Evolutionary conservation across 805 yeast species (phyloP), one percentile per base, ranked within the genome.

Genomic region (Suhomyces xylopsoci): DNA sequence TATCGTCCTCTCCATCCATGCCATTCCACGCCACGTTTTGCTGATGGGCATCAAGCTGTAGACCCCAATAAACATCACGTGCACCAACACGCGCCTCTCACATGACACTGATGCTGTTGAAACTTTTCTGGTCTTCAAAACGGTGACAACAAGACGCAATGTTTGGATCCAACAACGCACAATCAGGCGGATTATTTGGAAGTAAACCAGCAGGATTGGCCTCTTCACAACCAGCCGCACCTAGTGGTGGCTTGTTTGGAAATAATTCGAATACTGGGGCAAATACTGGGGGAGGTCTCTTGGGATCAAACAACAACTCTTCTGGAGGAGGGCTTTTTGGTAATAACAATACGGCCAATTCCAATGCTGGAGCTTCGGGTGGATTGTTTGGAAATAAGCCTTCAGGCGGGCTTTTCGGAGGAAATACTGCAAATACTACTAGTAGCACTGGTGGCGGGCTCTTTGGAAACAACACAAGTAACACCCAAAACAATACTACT

Each of bases 251-350:
- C 15, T 55, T 66, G n/a, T 67, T 74, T 55, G 77, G 56, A 22
- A 57, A 53, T 49, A 60, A 52, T 34, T 14, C 49, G 41, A 47
- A 45, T 50, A 45, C 49, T 34, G 22, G 22, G 22, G 36, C 36
- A n/a, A 32, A n/a, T 32, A 32, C 14, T 10, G 32, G 53, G 2
- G 59, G 59, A 7, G 4, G 22, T 20, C 54, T 56, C 14, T 50
- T 56, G 47, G 58, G 58, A 8, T 26, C 45, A n/a, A 48, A 50
- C 45, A 52, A 52, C 41, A 44, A 26, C 34, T 34, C 53, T 25
- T 14, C 50, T 10, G 45, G 48, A 3, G 67, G 68, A 24, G 70
- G 74, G 17, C 56, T 67, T 7, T 68, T 73, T 57, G 77, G 77
- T 22, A 61, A 53, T 34, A 50, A 44, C n/a, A 43, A 42, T 17